Evolutionary conservation across 805 yeast genomes (phyloP).

Genomic region (Pichia pseudocactophila): DNA sequence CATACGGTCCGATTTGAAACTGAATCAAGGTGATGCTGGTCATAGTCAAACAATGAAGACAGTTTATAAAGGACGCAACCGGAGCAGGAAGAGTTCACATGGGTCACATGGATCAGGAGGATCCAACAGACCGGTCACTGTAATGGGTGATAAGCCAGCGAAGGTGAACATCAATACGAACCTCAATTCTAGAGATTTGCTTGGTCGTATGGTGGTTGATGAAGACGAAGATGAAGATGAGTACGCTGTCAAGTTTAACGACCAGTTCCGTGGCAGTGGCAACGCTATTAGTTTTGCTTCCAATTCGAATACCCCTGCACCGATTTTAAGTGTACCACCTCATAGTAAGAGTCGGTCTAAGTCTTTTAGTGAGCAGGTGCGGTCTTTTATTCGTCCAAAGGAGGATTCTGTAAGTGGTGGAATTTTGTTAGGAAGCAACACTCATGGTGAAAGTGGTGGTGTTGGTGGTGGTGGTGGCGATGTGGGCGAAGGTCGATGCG

Average conservation of each 20-base stretch:
- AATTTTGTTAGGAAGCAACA: slow-evolving; percentile 18
- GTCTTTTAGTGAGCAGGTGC: slow-evolving; percentile 37
- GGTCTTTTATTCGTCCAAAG: slow-evolving; percentile 28
- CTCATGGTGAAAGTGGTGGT: neutral
- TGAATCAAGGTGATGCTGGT: neutral
- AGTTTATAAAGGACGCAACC: too few relatives aligned
- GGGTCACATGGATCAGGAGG: neutral
- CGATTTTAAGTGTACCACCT: slow-evolving; percentile 4
- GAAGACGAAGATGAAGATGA: slow-evolving; percentile 24
- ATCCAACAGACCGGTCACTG: neutral
- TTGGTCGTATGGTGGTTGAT: slow-evolving; percentile 22
- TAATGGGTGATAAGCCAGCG: slow-evolving; percentile 2
- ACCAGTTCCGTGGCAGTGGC: slow-evolving; percentile 10
- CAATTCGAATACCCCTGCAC: slow-evolving; percentile 9
- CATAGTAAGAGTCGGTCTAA: slow-evolving; percentile 25
- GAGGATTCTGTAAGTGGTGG: slow-evolving; percentile 27
- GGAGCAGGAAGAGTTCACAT: slow-evolving; percentile 5
- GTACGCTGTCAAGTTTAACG: slow-evolving; percentile 19
- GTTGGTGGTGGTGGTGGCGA: neutral
- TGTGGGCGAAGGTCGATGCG: too few relatives aligned
- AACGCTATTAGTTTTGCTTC: slow-evolving; percentile 10
- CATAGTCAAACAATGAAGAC: too few relatives aligned
- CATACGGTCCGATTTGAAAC: slow-evolving; percentile 23
- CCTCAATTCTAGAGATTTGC: slow-evolving; percentile 23
- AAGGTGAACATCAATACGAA: slow-evolving; percentile 6